phyloP scores from a whole-genome alignment of 2,329 filamentous ascomycete genomes.

The Alternaria solani region DNA sequence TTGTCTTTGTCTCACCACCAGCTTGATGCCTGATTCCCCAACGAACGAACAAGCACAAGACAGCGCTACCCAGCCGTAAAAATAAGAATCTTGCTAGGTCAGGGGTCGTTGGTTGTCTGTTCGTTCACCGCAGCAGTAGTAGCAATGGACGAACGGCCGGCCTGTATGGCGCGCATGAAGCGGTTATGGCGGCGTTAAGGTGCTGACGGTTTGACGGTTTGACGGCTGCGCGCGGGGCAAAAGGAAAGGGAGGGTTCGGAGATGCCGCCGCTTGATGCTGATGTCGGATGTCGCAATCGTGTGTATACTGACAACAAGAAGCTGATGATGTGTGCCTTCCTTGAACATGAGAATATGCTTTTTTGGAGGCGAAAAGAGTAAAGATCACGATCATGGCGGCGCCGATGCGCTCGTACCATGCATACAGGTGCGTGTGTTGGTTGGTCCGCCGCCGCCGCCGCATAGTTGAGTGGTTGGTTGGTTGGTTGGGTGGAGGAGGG shows the following conservation, averaged over 20 bases:
- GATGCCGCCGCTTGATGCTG: neutral
- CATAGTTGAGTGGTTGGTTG: neutral
- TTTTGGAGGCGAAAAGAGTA: neutral
- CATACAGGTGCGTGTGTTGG: neutral
- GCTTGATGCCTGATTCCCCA: neutral
- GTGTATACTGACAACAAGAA: neutral
- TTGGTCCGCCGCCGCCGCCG: neutral
- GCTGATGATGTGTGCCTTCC: neutral
- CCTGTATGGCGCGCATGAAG: neutral
- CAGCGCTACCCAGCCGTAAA: neutral
- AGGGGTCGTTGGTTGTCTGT: neutral
- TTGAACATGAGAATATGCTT: neutral
- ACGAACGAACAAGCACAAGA: neutral
- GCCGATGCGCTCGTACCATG: neutral
- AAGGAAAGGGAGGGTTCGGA: slow-evolving; percentile 1
- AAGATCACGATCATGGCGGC: neutral
- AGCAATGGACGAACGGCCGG: neutral
- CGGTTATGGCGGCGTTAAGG: slow-evolving; percentile 4
- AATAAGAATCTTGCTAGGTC: neutral
- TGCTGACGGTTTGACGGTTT: neutral
- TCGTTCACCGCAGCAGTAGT: no score
- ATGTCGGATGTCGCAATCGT: neutral
- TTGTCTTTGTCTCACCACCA: neutral
- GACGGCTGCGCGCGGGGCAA: slow-evolving; percentile 1
- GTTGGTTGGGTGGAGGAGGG: no score